Percentiles rank a stretch among this genome's conserved stretches.
phyloP scores from a whole-genome alignment of 202 grass and related monocot genomes.

The Cymbopogon flexuosus region DNA sequence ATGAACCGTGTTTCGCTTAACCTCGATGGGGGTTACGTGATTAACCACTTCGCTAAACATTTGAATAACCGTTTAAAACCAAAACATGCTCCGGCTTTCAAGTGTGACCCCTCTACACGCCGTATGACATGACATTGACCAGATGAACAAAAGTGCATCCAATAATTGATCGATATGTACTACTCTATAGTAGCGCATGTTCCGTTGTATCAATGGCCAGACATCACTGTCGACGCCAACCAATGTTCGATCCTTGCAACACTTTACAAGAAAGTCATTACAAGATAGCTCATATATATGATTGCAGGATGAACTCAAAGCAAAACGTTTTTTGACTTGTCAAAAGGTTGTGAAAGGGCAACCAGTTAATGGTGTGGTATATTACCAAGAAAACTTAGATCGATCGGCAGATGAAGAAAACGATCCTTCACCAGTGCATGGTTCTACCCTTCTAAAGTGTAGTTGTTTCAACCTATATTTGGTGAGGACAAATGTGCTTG shows the following conservation, averaged over 20 bases:
- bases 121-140: neutral
- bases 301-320: neutral
- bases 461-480: neutral
- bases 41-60: neutral
- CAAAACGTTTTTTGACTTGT: slow-evolving; percentile 1
- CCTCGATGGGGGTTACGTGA: neutral
- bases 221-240: neutral
- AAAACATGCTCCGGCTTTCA: neutral
- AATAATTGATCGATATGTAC: neutral
- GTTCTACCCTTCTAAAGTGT: neutral
- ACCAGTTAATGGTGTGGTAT: neutral
- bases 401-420: neutral
- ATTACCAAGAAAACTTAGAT: neutral
- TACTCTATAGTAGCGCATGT: neutral
- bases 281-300: neutral
- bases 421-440: neutral
- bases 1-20: neutral
- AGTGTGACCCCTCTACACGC: neutral
- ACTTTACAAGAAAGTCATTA: neutral
- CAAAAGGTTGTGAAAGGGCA: neutral
- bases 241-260: neutral
- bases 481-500: neutral
- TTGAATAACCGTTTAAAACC: neutral
- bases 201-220: neutral
- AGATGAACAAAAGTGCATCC: neutral